These are phyloP conservation scores for Cymodocea nodosa DNA, from an alignment of 116 monocot species.

Conservation along the genomic window DNA sequence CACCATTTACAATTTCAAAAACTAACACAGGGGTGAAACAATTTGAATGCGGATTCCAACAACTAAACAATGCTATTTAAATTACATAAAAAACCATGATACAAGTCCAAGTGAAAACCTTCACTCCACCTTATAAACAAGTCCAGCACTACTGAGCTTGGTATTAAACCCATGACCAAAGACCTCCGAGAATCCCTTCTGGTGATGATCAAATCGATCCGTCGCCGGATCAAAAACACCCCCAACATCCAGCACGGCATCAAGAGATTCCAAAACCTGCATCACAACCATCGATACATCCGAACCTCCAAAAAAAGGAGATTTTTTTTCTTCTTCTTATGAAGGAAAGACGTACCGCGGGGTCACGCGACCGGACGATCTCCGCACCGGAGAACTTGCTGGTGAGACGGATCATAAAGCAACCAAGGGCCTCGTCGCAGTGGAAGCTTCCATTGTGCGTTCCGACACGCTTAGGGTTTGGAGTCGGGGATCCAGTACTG, in stretches of 20 bases:
- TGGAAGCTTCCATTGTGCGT: constrained; percentile 98
- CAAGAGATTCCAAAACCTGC: constrained; percentile 48
- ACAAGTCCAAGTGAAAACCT: neutral
- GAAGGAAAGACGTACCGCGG: constrained; percentile 20
- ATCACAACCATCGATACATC: neutral
- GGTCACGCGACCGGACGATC: constrained; percentile 65
- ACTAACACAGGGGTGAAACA: too few species aligned
- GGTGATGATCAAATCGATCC: constrained; percentile 78
- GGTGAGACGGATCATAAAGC: constrained; percentile 97
- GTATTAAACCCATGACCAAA: constrained; percentile 88
- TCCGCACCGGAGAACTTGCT: constrained; percentile 69
- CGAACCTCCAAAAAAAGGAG: neutral
- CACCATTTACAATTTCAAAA: too few species aligned
- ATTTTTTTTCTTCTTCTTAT: too few species aligned
- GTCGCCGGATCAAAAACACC: constrained; percentile 59
- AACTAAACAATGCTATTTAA: neutral
- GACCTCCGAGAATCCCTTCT: constrained; percentile 79
- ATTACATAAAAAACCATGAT: neutral
- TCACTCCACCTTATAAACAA: constrained; percentile 75
- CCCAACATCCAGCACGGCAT: constrained; percentile 78
- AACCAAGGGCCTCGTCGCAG: constrained; percentile 97
- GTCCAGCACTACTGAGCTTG: constrained; percentile 87
- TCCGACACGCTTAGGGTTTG: constrained; percentile 42
- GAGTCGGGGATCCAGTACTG: constrained; percentile 1
- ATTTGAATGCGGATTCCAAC: neutral